Conservation (phyloP, 148 eudicot genomes). For the Rhododendron kiyosumense region DNA sequence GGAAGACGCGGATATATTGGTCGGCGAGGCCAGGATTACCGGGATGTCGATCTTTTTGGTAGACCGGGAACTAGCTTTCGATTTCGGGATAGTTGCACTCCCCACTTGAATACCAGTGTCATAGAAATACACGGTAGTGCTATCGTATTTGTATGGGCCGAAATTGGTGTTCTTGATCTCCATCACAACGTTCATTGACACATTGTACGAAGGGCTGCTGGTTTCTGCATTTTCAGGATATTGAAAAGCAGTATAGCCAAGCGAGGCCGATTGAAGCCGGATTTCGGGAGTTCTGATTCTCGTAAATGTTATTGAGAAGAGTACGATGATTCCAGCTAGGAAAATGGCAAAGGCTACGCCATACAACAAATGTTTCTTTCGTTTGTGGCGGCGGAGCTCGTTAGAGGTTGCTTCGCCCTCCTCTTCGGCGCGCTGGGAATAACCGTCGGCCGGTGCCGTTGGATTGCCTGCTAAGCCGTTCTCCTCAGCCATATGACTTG, state of each 20-base stretch:
- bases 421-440: background rate
- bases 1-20: background rate
- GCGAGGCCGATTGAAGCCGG: too few species aligned
- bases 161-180: constrained; percentile 12
- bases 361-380: background rate
- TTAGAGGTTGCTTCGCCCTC: background rate
- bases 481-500: background rate
- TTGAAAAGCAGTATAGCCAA: too few species aligned
- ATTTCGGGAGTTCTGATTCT: background rate
- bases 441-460: background rate
- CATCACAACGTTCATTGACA: background rate
- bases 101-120: background rate
- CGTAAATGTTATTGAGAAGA: constrained; percentile 3
- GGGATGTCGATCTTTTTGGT: constrained; percentile 8
- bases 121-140: background rate
- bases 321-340: background rate
- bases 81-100: background rate
- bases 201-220: too few species aligned
- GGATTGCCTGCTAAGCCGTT: background rate
- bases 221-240: too few species aligned
- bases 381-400: constrained; percentile 16
- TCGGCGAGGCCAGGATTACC: background rate
- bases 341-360: background rate
- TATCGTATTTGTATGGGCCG: constrained; percentile 3
- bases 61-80: background rate